Evolutionary conservation across 2,329 filamentous ascomycete genomes (phyloP), one percentile per base, ranked within the genome.

Genomic region (Trichoderma sp.): DNA sequence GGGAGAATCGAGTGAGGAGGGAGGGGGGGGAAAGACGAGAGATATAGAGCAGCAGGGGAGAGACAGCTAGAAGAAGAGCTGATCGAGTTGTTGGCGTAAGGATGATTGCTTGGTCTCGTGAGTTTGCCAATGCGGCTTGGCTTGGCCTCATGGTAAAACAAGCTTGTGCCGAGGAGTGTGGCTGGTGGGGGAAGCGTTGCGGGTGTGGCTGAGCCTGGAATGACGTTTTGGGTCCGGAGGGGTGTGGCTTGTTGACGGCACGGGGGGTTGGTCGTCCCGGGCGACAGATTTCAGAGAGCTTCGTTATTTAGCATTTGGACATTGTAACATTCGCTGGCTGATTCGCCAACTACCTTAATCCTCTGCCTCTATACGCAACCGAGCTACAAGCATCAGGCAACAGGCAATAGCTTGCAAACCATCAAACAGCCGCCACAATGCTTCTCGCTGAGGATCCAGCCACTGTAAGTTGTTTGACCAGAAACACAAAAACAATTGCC

Each of bases 391-490:
- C 21, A 14, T 26, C 3, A 30, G 2, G 30, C 6, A 21, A 21
- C 14, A 58, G 18, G 3, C 4, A 9, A 14, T 6, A 15, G 28
- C n/a, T 9, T 8, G 11, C 57, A 60, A 14, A 1, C 15, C 15
- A n/a, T n/a, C 39, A 3, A 67, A 60, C n/a, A 30, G 14, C 28
- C 53, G 51, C 24, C 71, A 94, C 83, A 75, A 98, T 98, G 92
- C 88, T 98, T 81, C 93, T 98, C 83, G 93, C 97, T 83, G 95
- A 98, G 84, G 93, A 96, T 81, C 95, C 95, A 75, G 93, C 93
- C 58, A 92, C 91, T 58, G 94, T 97, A 89, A 73, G 89, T 68
- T 12, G 7, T 43, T 43, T n/a, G 18, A 1, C n/a, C 15, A 28
- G 5, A 53, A 36, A 32, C 18, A 21, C 57, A 34, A 53, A 24